Base-by-base conservation (phyloP, 495 filamentous ascomycete species). In the Penicillium riverlandense region DNA sequence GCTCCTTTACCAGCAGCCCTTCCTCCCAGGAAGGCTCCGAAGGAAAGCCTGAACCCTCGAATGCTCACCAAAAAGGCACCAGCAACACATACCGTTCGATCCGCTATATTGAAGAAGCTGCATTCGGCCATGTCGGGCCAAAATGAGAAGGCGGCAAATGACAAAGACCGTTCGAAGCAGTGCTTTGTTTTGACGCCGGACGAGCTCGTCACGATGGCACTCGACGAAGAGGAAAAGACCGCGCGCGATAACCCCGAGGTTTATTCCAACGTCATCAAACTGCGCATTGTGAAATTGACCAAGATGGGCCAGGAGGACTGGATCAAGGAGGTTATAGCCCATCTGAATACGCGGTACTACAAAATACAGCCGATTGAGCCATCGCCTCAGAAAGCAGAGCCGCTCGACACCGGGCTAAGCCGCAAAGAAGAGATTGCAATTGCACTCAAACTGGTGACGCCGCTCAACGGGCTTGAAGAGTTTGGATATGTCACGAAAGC, bases 161-260 rank as follows among this genome's bases (percentile, higher is more conserved):
- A 67, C 29, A 71, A 77, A 29, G 78, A 82, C 35, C 49, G 73
- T 11, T 70, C 71, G 27, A 79, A 80, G 39, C 76, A 70, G 32
- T 74, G 68, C 15, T 62, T 91, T 9, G 45, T 80, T 9, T 65
- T 92, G 4, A 80, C 76, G 2, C 61, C 78, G 0, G 78, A 88
- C 50, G 80, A 87, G 45, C 67, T 97, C 15, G 80, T 95, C 7
- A 77, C 75, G 33, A 76, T 85, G 61, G 84, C 88, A 2, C 68
- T 96, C 2, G 88, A 96, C 49, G 82, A 90, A 42, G 92, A 99
- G 62, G 82, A 95, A 54, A 82, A 78, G 42, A 62, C 82, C 22
- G 89, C 90, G 1, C 77, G 62, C 7, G 77, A 81, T 10, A 80
- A 80, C 43, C 67, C 72, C 0, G 52, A 66, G 13, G 80, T 96